Percentiles rank a stretch among this genome's conserved stretches.
These are phyloP conservation scores for Boletus speciosus DNA, from an alignment of 768 basidiomycete species.

Conservation along the genomic window DNA sequence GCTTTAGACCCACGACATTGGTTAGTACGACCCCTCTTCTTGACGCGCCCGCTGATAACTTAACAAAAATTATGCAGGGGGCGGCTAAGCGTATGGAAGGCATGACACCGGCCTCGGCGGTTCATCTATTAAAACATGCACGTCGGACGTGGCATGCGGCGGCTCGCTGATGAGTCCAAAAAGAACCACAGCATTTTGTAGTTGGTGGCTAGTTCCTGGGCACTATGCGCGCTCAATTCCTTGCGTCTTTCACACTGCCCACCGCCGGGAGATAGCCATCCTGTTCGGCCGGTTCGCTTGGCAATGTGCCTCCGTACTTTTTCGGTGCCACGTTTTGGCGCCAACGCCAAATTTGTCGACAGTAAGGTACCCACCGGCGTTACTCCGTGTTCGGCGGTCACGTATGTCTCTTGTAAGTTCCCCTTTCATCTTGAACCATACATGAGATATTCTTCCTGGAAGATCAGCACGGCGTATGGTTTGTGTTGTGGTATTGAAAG, in stretches of 20 bases:
- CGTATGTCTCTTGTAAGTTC: not conserved
- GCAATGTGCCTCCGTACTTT: not conserved
- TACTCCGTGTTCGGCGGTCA: conserved; percentile 1
- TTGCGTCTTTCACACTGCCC: not conserved
- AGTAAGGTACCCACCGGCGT: not conserved
- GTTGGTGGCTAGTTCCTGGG: not conserved
- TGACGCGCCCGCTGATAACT: not conserved
- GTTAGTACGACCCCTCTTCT: conserved; percentile 30
- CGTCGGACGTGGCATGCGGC: conserved; percentile 31
- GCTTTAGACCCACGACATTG: conserved; percentile 64
- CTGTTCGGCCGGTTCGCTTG: not conserved
- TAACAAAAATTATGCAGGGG: conserved; percentile 48
- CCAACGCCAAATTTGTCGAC: not conserved
- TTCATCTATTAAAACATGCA: conserved; percentile 65
- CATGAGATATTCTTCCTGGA: not conserved
- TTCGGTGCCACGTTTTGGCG: not conserved
- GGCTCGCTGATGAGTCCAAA: not conserved
- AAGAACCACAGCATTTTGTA: not conserved
- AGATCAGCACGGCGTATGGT: not conserved
- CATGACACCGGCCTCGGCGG: conserved; percentile 79
- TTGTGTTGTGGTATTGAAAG: not conserved
- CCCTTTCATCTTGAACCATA: not conserved
- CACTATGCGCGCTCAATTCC: too few relatives aligned
- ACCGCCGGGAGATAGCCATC: not conserved
- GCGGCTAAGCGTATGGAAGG: conserved; percentile 92